phyloP scores from a whole-genome alignment of 108 stramenopile genomes.

The Nitzschia sp. region DNA sequence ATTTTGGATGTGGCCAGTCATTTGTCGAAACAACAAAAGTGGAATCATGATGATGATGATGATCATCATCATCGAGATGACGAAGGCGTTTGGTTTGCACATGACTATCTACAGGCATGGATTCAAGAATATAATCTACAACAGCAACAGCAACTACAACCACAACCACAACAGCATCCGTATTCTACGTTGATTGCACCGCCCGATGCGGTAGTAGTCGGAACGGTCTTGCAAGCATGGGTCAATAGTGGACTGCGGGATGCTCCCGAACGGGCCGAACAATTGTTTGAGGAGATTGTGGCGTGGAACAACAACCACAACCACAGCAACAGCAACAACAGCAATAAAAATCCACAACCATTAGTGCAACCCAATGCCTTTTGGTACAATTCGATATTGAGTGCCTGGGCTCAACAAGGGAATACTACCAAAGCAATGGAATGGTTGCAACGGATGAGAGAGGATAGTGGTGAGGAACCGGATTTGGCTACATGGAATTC shows the following conservation, averaged over 20 bases:
- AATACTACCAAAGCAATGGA: constrained; percentile 19
- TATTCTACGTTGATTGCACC: background rate
- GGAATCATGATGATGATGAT: background rate
- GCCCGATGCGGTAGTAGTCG: constrained; percentile 36
- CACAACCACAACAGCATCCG: too few relatives aligned
- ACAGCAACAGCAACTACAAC: too few relatives aligned
- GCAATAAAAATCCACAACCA: background rate
- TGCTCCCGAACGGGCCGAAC: constrained; percentile 34
- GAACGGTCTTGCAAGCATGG: constrained; percentile 39
- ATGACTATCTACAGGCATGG: constrained; percentile 24
- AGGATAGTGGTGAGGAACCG: background rate
- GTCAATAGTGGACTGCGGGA: constrained; percentile 19
- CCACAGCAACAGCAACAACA: too few relatives aligned
- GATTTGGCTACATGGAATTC: constrained; percentile 29
- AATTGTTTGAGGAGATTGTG: constrained; percentile 1
- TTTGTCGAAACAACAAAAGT: background rate
- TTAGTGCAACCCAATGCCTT: constrained; percentile 6
- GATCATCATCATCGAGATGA: background rate
- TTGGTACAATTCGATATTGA: constrained; percentile 24
- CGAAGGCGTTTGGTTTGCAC: constrained; percentile 28
- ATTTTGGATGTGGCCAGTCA: constrained; percentile 28
- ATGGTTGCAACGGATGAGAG: constrained; percentile 28
- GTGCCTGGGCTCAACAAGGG: constrained; percentile 29
- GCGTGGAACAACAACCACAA: too few relatives aligned
- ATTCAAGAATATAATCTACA: constrained; percentile 8